These are phyloP conservation scores for Musa acuminata DNA, from an alignment of 176 grass and related monocot species.

Conservation along the genomic window DNA sequence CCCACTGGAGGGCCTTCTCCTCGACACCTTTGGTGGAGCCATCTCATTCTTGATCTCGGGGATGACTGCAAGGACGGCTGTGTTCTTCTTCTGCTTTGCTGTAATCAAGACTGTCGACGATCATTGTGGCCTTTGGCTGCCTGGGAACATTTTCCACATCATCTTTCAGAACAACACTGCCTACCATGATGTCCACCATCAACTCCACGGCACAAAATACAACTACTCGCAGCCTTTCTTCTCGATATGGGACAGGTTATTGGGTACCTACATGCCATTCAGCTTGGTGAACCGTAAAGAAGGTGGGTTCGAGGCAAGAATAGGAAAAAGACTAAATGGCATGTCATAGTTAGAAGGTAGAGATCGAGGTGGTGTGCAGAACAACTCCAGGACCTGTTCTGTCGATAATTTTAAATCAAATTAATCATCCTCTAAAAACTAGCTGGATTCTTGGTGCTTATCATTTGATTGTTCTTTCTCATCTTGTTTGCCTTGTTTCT, in stretches of 20 bases:
- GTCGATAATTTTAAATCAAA: not conserved
- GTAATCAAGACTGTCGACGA: not conserved
- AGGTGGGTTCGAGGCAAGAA: not conserved
- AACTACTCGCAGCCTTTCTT: conserved; percentile 10
- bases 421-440: not conserved
- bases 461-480: not conserved
- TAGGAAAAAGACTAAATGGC: not conserved
- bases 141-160: conserved; percentile 7
- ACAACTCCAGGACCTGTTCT: not conserved
- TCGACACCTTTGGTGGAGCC: not conserved
- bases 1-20: conserved; percentile 3
- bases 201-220: conserved; percentile 1
- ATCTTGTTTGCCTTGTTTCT: not conserved
- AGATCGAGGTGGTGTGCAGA: not conserved
- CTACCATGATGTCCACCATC: conserved; percentile 10
- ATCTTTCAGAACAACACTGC: conserved; percentile 8
- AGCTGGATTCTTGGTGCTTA: not conserved
- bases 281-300: not conserved
- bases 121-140: conserved; percentile 7
- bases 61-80: not conserved
- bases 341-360: not conserved
- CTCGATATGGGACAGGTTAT: not conserved
- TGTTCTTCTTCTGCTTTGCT: conserved; percentile 5
- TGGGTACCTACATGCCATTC: conserved; percentile 11
- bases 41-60: conserved; percentile 7